A percentile compares a stretch with the other conserved stretches of the same genome.
phyloP scores from a whole-genome alignment of 148 eudicot species.

The Nepenthes mirabilis region DNA sequence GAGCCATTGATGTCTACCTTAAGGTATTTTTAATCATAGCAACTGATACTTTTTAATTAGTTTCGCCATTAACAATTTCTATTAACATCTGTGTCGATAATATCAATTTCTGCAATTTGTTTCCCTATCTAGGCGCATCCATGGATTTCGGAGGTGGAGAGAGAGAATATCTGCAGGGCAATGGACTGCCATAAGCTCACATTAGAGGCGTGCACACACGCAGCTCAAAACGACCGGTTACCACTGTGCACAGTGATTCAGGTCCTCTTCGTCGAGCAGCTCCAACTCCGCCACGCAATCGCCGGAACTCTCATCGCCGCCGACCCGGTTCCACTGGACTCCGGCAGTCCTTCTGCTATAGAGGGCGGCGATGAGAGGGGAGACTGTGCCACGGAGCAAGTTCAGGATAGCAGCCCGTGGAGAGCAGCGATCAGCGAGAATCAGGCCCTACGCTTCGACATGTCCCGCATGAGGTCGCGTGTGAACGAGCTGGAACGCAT shows the following conservation, averaged over 20 bases:
- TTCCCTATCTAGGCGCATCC: conserved; percentile 58
- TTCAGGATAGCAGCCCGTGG: conserved; percentile 26
- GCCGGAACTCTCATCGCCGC: conserved; percentile 57
- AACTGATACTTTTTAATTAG: neutral
- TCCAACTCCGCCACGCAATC: conserved; percentile 91
- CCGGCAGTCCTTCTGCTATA: conserved; percentile 4
- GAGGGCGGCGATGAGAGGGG: conserved; percentile 7
- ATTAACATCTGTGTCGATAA: neutral
- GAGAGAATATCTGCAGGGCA: conserved; percentile 62
- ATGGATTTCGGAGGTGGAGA: conserved; percentile 58
- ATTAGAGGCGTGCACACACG: conserved; percentile 95
- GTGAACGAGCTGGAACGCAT: conserved; percentile 84
- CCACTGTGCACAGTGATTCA: conserved; percentile 84
- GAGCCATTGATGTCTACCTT: conserved; percentile 86
- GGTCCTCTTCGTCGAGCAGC: conserved; percentile 92
- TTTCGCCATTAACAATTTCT: neutral
- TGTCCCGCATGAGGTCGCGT: conserved; percentile 83
- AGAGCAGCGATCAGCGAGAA: conserved; percentile 49
- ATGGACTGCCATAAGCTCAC: conserved; percentile 91
- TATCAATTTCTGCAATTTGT: neutral
- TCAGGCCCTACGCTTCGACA: conserved; percentile 68
- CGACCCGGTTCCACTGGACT: conserved; percentile 7
- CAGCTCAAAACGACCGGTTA: conserved; percentile 92
- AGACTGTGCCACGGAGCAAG: neutral
- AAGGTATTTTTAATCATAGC: conserved; percentile 33